Evolutionary conservation across 345 rosid genomes (phyloP).

Genomic region (Brassica rapa): DNA sequence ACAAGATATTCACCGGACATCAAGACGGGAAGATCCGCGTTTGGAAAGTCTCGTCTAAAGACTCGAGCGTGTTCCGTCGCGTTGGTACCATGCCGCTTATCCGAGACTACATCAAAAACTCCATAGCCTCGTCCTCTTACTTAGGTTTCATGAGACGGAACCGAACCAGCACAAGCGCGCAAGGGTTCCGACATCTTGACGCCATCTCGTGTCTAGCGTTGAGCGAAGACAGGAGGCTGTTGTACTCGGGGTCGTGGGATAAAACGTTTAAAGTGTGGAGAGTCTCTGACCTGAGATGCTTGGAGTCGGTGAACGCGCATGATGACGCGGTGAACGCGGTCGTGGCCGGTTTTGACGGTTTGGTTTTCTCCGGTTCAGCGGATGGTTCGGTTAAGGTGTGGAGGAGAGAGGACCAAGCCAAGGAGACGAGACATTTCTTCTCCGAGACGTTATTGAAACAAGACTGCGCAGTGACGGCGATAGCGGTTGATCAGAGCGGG

Average conservation of each 20-base stretch:
- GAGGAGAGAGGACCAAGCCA: slow-evolving; percentile 86
- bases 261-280: slow-evolving; percentile 89
- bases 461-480: slow-evolving; percentile 78
- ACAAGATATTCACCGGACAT: slow-evolving; percentile 75
- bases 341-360: slow-evolving; percentile 71
- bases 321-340: slow-evolving; percentile 82
- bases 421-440: slow-evolving; percentile 80
- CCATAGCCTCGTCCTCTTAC: slow-evolving; percentile 63
- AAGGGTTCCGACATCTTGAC: slow-evolving; percentile 69
- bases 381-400: slow-evolving; percentile 87
- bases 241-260: slow-evolving; percentile 91
- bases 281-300: slow-evolving; percentile 60
- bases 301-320: slow-evolving; percentile 76
- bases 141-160: slow-evolving; percentile 51
- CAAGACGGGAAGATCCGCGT: slow-evolving; percentile 91
- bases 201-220: slow-evolving; percentile 78
- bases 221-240: slow-evolving; percentile 58
- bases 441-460: slow-evolving; percentile 78
- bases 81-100: slow-evolving; percentile 69
- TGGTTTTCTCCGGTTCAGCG: slow-evolving; percentile 85
- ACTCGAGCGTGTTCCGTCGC: slow-evolving; percentile 51
- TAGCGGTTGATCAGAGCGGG: slow-evolving; percentile 56
- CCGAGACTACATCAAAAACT: slow-evolving; percentile 55
- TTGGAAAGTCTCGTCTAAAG: slow-evolving; percentile 66
- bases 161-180: slow-evolving; percentile 42